phyloP scores from a whole-genome alignment of 129 eudicot species.

The Artemisia annua region DNA sequence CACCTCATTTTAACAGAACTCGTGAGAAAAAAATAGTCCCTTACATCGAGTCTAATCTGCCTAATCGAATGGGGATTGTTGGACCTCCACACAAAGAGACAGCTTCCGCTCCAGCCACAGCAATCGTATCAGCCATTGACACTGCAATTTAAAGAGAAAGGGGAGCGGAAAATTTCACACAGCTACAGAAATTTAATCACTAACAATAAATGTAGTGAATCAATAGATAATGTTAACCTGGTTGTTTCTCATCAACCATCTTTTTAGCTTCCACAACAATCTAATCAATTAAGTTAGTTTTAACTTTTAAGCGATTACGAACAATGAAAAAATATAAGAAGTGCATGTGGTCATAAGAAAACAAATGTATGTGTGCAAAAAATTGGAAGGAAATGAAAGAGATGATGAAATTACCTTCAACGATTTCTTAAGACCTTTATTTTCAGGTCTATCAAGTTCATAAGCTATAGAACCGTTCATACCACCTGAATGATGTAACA shows the following conservation, averaged over 20 bases:
- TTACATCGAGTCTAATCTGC: slow-evolving; percentile 89
- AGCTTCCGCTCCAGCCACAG: slow-evolving; percentile 93
- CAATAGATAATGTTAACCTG: slow-evolving; percentile 41
- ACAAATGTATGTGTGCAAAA: not conserved
- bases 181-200: not conserved
- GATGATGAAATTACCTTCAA: slow-evolving; percentile 53
- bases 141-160: slow-evolving; percentile 34
- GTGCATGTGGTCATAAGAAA: not conserved
- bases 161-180: not conserved
- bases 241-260: slow-evolving; percentile 51
- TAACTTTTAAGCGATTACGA: slow-evolving; percentile 21
- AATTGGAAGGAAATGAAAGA: not conserved
- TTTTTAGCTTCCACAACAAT: slow-evolving; percentile 76
- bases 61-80: slow-evolving; percentile 65
- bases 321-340: not conserved
- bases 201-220: not conserved
- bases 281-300: slow-evolving; percentile 48
- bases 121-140: slow-evolving; percentile 90
- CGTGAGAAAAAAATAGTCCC: slow-evolving; percentile 21
- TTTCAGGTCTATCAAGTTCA: slow-evolving; percentile 98
- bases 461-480: slow-evolving; percentile 91
- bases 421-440: slow-evolving; percentile 72
- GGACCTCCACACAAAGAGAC: slow-evolving; percentile 94
- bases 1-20: slow-evolving; percentile 30
- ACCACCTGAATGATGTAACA: slow-evolving; percentile 59